These are phyloP conservation scores for Isoetes taiwanensis DNA, from an alignment of 75 land plant genomes.

Conservation along the genomic window DNA sequence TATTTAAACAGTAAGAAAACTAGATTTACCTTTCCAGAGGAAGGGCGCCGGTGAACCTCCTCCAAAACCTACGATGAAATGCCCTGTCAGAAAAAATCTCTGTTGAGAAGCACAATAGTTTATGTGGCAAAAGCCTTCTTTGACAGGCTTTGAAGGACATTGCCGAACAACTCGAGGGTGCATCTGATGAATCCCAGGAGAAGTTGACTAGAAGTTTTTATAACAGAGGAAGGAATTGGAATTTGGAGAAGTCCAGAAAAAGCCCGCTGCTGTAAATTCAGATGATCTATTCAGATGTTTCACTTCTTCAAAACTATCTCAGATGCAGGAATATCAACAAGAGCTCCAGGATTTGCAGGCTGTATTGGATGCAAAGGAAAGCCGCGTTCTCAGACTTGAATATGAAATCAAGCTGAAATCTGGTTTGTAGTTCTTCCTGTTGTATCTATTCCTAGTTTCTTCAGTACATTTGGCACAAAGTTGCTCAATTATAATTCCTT, in stretches of 20 bases:
- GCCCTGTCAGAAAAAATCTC: no score
- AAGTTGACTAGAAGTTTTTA: constrained; percentile 6
- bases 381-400: constrained; percentile 22
- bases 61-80: no score
- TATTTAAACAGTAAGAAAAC: no score
- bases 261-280: constrained; percentile 19
- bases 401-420: constrained; percentile 25
- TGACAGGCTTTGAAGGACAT: constrained; percentile 36
- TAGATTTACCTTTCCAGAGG: no score
- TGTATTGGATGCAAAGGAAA: constrained; percentile 21
- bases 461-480: no score
- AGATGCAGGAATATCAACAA: constrained; percentile 30
- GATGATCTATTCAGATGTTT: neutral
- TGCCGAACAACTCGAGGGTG: constrained; percentile 32
- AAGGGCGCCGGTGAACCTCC: no score
- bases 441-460: neutral
- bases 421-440: constrained; percentile 7
- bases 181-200: constrained; percentile 34
- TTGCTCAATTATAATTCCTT: no score
- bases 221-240: constrained; percentile 27
- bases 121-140: no score
- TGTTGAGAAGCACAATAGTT: no score
- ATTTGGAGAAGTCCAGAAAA: constrained; percentile 27
- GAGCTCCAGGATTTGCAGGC: constrained; percentile 25
- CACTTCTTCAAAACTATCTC: neutral